Conservation (phyloP, 805 yeast genomes). For the Candida bentonensis region DNA sequence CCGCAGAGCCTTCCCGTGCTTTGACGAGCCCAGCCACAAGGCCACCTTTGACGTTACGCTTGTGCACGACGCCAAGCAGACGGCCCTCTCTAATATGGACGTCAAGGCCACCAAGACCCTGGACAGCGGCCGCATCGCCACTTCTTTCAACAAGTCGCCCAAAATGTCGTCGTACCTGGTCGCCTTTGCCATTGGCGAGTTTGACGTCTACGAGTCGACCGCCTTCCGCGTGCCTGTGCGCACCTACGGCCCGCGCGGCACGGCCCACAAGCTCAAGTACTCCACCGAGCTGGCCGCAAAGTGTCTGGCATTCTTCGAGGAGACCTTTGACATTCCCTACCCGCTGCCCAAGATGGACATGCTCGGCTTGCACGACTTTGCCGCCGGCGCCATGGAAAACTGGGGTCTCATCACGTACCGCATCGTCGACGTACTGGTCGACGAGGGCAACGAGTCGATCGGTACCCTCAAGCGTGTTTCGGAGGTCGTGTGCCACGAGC, state of each 20-base stretch:
- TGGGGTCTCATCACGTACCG: constrained; percentile 72
- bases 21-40: constrained; percentile 59
- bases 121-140: constrained; percentile 29
- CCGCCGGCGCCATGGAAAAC: constrained; percentile 86
- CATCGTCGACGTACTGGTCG: constrained; percentile 46
- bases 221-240: constrained; percentile 49
- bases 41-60: constrained; percentile 49
- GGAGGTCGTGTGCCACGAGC: constrained; percentile 72
- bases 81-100: constrained; percentile 59
- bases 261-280: constrained; percentile 47
- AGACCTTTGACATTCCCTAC: constrained; percentile 53
- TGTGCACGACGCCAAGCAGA: constrained; percentile 35
- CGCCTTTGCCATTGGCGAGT: constrained; percentile 60
- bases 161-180: constrained; percentile 61
- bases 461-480: constrained; percentile 57
- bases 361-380: constrained; percentile 64
- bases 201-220: constrained; percentile 43
- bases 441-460: constrained; percentile 50
- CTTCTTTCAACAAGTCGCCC: constrained; percentile 50
- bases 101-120: constrained; percentile 27
- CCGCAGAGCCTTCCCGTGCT: constrained; percentile 64
- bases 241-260: constrained; percentile 57
- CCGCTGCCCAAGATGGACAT: constrained; percentile 74
- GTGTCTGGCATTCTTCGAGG: constrained; percentile 51
- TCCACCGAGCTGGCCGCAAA: constrained; percentile 51